phyloP scores from a whole-genome alignment of 1,284 basidiomycete genomes.

The Austroboletus niveus region DNA sequence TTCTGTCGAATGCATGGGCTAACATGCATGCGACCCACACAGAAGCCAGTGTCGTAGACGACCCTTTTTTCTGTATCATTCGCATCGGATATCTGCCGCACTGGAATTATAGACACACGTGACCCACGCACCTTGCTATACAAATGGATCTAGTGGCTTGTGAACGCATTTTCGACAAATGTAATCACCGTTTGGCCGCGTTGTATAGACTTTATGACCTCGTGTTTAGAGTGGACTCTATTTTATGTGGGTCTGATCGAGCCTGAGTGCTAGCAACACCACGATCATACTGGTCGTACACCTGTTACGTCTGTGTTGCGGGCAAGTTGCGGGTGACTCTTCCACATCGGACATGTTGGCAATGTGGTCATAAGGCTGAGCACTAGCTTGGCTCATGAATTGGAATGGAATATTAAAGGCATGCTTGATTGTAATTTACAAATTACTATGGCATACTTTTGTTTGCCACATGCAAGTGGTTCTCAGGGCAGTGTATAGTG shows the following conservation, averaged over 20 bases:
- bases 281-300: too few relatives aligned
- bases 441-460: too few relatives aligned
- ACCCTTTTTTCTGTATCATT: not conserved
- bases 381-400: too few relatives aligned
- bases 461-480: too few relatives aligned
- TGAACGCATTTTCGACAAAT: not conserved
- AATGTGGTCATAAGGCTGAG: too few relatives aligned
- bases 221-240: not conserved
- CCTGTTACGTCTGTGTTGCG: too few relatives aligned
- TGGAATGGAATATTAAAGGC: too few relatives aligned
- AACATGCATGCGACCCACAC: not conserved
- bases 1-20: conserved; percentile 1
- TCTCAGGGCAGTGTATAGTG: too few relatives aligned
- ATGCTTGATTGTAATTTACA: too few relatives aligned
- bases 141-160: not conserved
- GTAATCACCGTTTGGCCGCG: conserved; percentile 6
- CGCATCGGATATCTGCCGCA: not conserved
- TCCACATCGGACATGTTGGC: too few relatives aligned
- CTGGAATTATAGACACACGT: not conserved
- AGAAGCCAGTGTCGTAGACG: conserved; percentile 5
- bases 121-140: not conserved
- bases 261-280: too few relatives aligned
- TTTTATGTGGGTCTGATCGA: not conserved
- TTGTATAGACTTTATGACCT: not conserved
- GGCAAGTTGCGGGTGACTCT: too few relatives aligned